Percentiles rank a stretch among this genome's conserved stretches.
phyloP scores from a whole-genome alignment of 2,329 filamentous ascomycete genomes.

The Xylaria sp. region DNA sequence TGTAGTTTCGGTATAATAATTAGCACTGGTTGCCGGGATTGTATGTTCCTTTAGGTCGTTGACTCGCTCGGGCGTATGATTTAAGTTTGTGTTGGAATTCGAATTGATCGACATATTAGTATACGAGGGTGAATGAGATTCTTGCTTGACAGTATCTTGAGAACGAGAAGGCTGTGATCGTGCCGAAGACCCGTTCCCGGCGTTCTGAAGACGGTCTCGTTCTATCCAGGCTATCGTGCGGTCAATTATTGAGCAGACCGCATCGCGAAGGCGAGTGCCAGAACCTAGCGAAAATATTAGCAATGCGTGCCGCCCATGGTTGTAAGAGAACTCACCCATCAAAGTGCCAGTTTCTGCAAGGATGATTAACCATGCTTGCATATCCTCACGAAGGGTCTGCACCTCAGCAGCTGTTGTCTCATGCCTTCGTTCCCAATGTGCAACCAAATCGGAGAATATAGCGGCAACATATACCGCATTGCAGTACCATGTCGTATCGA shows the following conservation, averaged over 20 bases:
- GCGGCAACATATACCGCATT: constrained; percentile 77
- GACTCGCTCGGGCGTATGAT: constrained; percentile 38
- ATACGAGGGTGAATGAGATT: constrained; percentile 46
- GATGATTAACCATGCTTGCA: constrained; percentile 75
- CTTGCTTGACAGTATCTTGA: constrained; percentile 47
- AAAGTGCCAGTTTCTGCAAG: constrained; percentile 72
- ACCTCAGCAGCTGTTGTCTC: constrained; percentile 68
- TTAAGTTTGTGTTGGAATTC: constrained; percentile 35
- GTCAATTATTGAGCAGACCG: constrained; percentile 60
- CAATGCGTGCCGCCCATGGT: neutral
- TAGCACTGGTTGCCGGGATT: constrained; percentile 40
- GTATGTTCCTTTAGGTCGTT: constrained; percentile 41
- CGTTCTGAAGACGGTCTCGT: constrained; percentile 56
- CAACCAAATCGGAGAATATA: constrained; percentile 77
- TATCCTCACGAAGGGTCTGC: constrained; percentile 69
- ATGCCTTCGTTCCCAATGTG: constrained; percentile 73
- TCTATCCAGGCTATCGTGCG: constrained; percentile 64
- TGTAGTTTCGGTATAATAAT: constrained; percentile 44
- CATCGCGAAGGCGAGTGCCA: constrained; percentile 55
- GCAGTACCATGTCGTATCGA: constrained; percentile 84
- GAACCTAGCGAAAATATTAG: constrained; percentile 52
- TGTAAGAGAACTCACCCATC: constrained; percentile 64
- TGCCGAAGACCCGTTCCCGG: constrained; percentile 36
- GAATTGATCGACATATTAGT: constrained; percentile 38
- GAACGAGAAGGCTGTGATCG: constrained; percentile 41